Evolutionary conservation across 768 basidiomycete species (phyloP).

Genomic region (Mycena epipterygia): DNA sequence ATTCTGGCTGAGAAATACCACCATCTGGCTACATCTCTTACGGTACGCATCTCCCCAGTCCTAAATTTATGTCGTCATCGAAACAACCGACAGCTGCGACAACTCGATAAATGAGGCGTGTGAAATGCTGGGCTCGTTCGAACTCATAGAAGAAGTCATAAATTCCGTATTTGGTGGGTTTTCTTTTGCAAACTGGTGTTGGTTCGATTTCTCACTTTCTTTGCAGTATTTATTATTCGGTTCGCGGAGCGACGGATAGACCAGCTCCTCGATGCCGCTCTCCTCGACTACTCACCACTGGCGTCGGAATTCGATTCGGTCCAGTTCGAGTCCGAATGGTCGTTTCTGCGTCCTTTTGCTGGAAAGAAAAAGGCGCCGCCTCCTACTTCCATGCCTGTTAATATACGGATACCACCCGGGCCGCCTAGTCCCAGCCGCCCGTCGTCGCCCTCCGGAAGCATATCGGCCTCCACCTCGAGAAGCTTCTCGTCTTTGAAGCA

Average conservation of each 20-base stretch:
- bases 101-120: constrained; percentile 83
- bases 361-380: constrained; percentile 68
- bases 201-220: constrained; percentile 26
- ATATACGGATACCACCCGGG: constrained; percentile 56
- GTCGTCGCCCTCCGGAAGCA: constrained; percentile 64
- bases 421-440: constrained; percentile 67
- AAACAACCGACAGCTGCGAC: constrained; percentile 62
- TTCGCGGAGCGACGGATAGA: constrained; percentile 93
- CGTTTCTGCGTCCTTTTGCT: constrained; percentile 82
- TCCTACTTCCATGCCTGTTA: constrained; percentile 45
- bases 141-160: constrained; percentile 91
- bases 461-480: constrained; percentile 62
- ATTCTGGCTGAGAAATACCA: constrained; percentile 96
- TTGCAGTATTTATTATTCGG: constrained; percentile 92
- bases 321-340: constrained; percentile 98
- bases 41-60: constrained; percentile 46
- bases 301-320: constrained; percentile 84
- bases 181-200: constrained; percentile 1
- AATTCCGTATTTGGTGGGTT: constrained; percentile 92
- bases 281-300: constrained; percentile 88
- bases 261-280: constrained; percentile 81
- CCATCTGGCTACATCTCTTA: constrained; percentile 91
- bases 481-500: constrained; percentile 79
- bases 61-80: background rate
- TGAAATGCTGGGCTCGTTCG: constrained; percentile 86